Base-by-base conservation (phyloP, 306 rosid species). In the Albizia julibrissin region DNA sequence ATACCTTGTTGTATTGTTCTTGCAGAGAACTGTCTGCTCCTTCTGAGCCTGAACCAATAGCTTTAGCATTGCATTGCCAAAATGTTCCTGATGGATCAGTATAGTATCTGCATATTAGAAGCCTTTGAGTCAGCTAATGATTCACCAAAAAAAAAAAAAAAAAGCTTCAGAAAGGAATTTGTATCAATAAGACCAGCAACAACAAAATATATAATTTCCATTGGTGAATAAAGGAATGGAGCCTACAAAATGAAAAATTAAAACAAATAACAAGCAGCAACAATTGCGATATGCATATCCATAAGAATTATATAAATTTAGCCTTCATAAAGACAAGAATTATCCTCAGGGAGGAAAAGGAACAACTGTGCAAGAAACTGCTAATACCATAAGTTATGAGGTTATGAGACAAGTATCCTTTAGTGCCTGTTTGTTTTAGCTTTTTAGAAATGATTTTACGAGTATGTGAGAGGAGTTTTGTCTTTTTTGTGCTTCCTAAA, bases 1-100 rank as follows among this genome's bases (percentile, higher is more conserved):
- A 46, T 85, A 93, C 99, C 99, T 93, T 95, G 89, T 90, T 93
- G 89, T 80, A 95, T 75, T 95, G 99, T 87, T 95, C 99, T 85
- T 95, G 99, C 82, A 95, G 93, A 83, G 99, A 93, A 82, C 97
- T 95, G 80, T 95, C 99, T 24, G 99, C 99, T 37, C 98, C 99
- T 89, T 95, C 99, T 3, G 98, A 95, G 61, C 99, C 99, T 24
- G 99, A 95, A 29, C 99, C 99, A 74, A 95, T 95, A 77, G 99
- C 99, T 85, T 95, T 95, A 72, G 93, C 99, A 85, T 89, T 91
- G 96, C 99, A 95, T 91, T 95, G 99, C 99, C 99, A 95, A 83
- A 95, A 95, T 22, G 99, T 95, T 82, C 99, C 99, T 76, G 99
- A 95, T 52, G 99, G 99, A 89, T 95, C 99, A 26, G 99, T 95